Evolutionary conservation across 2,329 filamentous ascomycete species (phyloP).

Genomic region (Capronia epimyces): DNA sequence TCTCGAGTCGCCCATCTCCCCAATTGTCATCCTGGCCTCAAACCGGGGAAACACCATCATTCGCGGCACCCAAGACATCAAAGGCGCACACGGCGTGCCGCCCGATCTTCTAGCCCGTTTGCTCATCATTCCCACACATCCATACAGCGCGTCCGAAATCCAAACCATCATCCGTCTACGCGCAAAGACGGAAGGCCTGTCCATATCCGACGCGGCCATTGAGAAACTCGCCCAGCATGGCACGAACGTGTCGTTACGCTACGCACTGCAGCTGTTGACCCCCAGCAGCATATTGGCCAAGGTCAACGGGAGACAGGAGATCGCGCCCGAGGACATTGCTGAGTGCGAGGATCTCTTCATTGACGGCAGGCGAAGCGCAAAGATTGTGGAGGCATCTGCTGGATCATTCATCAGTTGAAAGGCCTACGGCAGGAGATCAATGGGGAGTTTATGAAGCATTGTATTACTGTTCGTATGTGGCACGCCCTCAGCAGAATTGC

Average conservation of each 20-base stretch:
- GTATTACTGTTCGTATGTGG: too few species aligned
- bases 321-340: conserved; percentile 69
- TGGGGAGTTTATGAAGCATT: too few species aligned
- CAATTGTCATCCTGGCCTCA: conserved; percentile 94
- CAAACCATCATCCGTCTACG: conserved; percentile 84
- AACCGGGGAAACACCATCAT: conserved; percentile 94
- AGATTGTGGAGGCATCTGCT: conserved; percentile 61
- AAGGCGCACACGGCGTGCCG: conserved; percentile 87
- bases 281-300: conserved; percentile 86
- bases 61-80: conserved; percentile 71
- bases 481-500: not conserved
- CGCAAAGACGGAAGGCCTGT: conserved; percentile 72
- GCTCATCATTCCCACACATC: conserved; percentile 90
- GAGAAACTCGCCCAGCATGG: conserved; percentile 83
- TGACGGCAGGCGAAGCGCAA: conserved; percentile 71
- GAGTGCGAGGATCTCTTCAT: conserved; percentile 82
- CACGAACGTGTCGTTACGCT: conserved; percentile 81
- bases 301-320: conserved; percentile 70
- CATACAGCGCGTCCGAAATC: conserved; percentile 84
- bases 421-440: not conserved
- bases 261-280: conserved; percentile 85
- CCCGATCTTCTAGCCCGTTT: conserved; percentile 88
- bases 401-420: conserved; percentile 59
- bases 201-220: conserved; percentile 73
- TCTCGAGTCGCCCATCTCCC: conserved; percentile 89